Conservation (phyloP, 768 basidiomycete genomes). For the Hortiboletus campestris region DNA sequence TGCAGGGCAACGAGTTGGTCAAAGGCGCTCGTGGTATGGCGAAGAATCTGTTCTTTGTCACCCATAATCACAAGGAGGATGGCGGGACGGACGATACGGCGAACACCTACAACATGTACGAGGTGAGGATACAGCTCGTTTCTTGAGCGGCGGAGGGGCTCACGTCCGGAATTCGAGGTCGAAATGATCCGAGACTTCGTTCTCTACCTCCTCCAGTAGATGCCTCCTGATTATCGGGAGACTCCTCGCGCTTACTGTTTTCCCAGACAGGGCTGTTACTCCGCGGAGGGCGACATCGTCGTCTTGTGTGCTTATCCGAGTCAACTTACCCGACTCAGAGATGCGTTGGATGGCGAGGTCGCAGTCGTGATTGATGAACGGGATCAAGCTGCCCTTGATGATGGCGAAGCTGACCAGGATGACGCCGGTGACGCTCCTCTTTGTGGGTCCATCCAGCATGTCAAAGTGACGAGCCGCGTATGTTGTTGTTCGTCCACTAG, state of each 20-base stretch:
- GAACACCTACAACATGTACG: constrained; percentile 65
- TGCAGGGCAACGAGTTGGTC: constrained; percentile 59
- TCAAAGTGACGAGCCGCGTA: constrained; percentile 55
- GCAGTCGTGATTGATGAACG: constrained; percentile 68
- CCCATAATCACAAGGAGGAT: constrained; percentile 60
- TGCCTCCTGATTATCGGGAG: background rate
- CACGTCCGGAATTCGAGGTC: constrained; percentile 26
- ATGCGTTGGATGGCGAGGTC: constrained; percentile 44
- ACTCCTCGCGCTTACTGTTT: background rate
- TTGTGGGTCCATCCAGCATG: constrained; percentile 37
- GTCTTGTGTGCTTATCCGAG: constrained; percentile 55
- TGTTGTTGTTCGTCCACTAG: constrained; percentile 7
- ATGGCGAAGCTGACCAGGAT: constrained; percentile 43
- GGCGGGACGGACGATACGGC: constrained; percentile 58
- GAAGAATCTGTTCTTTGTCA: constrained; percentile 66
- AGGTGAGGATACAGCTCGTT: constrained; percentile 52
- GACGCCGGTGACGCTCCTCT: constrained; percentile 28
- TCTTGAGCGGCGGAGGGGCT: background rate
- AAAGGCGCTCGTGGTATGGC: constrained; percentile 55
- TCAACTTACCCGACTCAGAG: constrained; percentile 45
- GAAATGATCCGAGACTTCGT: constrained; percentile 53
- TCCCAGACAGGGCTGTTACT: constrained; percentile 48
- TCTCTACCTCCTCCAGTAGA: constrained; percentile 45
- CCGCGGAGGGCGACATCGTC: constrained; percentile 48
- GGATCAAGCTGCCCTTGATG: constrained; percentile 59